Base-by-base conservation (phyloP, 1,284 basidiomycete species). In the Ganoderma resinaceum region DNA sequence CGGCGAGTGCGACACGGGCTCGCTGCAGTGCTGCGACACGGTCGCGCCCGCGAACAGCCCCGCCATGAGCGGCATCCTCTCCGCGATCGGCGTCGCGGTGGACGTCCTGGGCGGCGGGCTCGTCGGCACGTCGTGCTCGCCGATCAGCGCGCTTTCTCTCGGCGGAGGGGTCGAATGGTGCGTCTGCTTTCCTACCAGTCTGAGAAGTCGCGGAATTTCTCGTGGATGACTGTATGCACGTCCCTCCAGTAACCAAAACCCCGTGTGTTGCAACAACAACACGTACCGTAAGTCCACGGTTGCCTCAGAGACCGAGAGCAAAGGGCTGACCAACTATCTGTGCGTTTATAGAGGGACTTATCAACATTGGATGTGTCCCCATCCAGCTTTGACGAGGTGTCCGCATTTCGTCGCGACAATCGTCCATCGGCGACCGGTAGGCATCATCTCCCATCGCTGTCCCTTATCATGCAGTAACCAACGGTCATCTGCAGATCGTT, bases 301-400 rank as follows among this genome's bases (percentile, higher is more conserved):
- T 16, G 0, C 7, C 2, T 14, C 3, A 0, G 0, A 38, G 4
- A n/a, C 1, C 12, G n/a, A 16, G 7, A 16, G n/a, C 18, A 16
- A 11, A 16, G n/a, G 16, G 42, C 29, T 64, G 8, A 65, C 55
- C 23, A 23, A 20, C 1, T 46, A 2, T 16, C 40, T 55, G 23
- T 53, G 59, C 42, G 11, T 55, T 42, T n/a, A 1, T 49, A 72
- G 71, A 70, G 71, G 71, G 71, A 6, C 42, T 72, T 20, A 64
- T 72, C 65, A 72, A 70, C 71, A 70, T 72, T 18, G 71, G 71
- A 37, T 72, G 71, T 43, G 71, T 72, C 11, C 71, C 71, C 38
- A 70, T 72, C 59, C 18, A 35, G 6, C 57, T 58, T 37, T 58
- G 57, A 58, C 7, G 33, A 2, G 20, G 33, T 11, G 57, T 23